These are phyloP conservation scores for Plasmodium billcollinsi DNA, from an alignment of 169 alveolate species.

Conservation along the genomic window DNA sequence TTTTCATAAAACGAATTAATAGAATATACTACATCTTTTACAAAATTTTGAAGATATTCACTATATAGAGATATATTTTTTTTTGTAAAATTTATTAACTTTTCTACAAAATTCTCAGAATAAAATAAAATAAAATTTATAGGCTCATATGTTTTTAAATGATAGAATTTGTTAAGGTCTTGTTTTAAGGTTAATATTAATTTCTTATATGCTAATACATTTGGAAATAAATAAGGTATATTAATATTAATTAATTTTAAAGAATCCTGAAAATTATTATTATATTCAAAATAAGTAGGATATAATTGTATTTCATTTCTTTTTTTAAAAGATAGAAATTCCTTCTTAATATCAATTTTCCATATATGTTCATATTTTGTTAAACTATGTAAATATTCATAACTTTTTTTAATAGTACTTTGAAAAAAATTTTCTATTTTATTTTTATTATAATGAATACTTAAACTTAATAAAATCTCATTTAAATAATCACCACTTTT, in stretches of 20 bases:
- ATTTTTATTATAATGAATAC: slow-evolving; percentile 40
- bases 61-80: slow-evolving; percentile 48
- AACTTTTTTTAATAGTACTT: slow-evolving; percentile 35
- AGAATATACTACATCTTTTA: slow-evolving; percentile 51
- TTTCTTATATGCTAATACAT: slow-evolving; percentile 34
- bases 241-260: slow-evolving; percentile 56
- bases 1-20: slow-evolving; percentile 56
- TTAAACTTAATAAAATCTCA: slow-evolving; percentile 44
- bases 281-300: slow-evolving; percentile 70
- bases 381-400: slow-evolving; percentile 26
- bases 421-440: slow-evolving; percentile 39
- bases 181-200: slow-evolving; percentile 41
- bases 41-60: slow-evolving; percentile 54
- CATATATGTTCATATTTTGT: slow-evolving; percentile 51
- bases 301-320: slow-evolving; percentile 46
- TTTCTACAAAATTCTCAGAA: slow-evolving; percentile 42
- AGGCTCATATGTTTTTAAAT: slow-evolving; percentile 38
- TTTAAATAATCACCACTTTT: slow-evolving; percentile 71
- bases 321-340: slow-evolving; percentile 31
- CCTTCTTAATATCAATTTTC: slow-evolving; percentile 56
- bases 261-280: slow-evolving; percentile 56
- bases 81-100: slow-evolving; percentile 32
- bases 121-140: slow-evolving; percentile 59
- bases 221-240: slow-evolving; percentile 55
- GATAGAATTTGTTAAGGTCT: slow-evolving; percentile 24